Evolutionary conservation across 768 basidiomycete genomes (phyloP), one percentile per base, ranked within the genome.

Genomic region (Calocera viscosa): DNA sequence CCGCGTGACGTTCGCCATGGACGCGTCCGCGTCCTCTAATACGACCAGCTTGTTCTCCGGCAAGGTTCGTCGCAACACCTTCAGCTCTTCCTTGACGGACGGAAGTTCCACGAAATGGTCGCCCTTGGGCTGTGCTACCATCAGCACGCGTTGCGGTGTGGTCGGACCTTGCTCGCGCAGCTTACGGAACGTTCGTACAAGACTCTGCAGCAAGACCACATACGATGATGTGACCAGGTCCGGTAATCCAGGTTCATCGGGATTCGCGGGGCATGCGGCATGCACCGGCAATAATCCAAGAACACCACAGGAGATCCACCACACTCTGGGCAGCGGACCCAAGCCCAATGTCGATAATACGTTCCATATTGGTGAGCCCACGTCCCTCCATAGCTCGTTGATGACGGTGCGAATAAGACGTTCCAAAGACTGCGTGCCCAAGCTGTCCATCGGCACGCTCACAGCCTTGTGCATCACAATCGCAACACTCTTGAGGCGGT

Each of bases 151-250:
- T 2, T 19, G 53, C 2, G 53, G 26, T 16, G 11, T 14, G 53
- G 11, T 16, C 14, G 53, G 19, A 10, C 30, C 30, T 28, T 60
- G 53, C 11, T 60, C 14, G 2, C 19, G 53, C 19, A 60, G 24
- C 14, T 60, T 60, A 5, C 53, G 53, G 30, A 16, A 60, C 26
- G 26, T 28, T 34, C 35, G 14, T 3, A 49, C 66, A 5, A 66
- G 49, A 16, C 19, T 49, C 10, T 32, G 49, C 2, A 66, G 53
- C 35, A 49, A 11, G 14, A 40, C 26, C 22, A 49, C 5, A 40
- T 66, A 66, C 12, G 66, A 66, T 12, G 66, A 66, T 1, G 49
- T 60, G 28, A 53, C n/a, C 8, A 43, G 47, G 35, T 66, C 66
- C 3, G 32, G 53, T 12, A 63, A 10, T 11, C 49, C 49, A 19